phyloP scores from a whole-genome alignment of 2,329 filamentous ascomycete genomes.

The Diplodia intermedia region DNA sequence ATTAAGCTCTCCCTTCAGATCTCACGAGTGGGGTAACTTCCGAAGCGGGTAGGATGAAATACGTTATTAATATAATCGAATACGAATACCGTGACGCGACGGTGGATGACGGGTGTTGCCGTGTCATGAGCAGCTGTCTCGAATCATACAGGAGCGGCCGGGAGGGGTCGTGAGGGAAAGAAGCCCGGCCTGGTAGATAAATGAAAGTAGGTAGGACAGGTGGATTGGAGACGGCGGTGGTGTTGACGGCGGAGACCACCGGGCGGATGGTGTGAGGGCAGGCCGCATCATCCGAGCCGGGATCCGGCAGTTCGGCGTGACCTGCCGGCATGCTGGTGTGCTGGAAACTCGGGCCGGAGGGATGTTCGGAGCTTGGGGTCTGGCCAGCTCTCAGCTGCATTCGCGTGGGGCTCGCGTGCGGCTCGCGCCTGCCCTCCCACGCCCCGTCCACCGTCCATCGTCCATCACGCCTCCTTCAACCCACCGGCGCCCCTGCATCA shows the following conservation, averaged over 20 bases:
- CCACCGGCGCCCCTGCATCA: not conserved
- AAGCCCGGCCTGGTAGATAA: too few relatives aligned
- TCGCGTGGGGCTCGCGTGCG: too few relatives aligned
- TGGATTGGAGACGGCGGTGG: not conserved
- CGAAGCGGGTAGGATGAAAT: too few relatives aligned
- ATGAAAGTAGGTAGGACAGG: not conserved
- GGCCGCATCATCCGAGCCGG: not conserved
- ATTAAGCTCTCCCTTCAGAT: not conserved
- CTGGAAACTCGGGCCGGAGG: constrained; percentile 11
- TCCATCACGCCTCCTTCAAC: not conserved
- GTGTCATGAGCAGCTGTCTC: not conserved
- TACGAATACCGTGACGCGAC: not conserved
- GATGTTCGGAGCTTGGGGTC: not conserved
- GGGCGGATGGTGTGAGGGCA: not conserved
- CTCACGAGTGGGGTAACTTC: too few relatives aligned
- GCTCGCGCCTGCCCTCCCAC: not conserved
- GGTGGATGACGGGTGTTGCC: not conserved
- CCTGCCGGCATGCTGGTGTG: not conserved
- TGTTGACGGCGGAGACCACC: too few relatives aligned
- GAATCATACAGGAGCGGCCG: not conserved
- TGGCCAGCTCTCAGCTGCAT: not conserved
- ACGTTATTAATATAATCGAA: not conserved
- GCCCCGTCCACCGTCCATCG: constrained; percentile 4
- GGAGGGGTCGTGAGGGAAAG: too few relatives aligned
- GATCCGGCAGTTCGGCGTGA: not conserved